Evolutionary conservation across 768 basidiomycete species (phyloP).

Genomic region (Kwoniella botswanensis): DNA sequence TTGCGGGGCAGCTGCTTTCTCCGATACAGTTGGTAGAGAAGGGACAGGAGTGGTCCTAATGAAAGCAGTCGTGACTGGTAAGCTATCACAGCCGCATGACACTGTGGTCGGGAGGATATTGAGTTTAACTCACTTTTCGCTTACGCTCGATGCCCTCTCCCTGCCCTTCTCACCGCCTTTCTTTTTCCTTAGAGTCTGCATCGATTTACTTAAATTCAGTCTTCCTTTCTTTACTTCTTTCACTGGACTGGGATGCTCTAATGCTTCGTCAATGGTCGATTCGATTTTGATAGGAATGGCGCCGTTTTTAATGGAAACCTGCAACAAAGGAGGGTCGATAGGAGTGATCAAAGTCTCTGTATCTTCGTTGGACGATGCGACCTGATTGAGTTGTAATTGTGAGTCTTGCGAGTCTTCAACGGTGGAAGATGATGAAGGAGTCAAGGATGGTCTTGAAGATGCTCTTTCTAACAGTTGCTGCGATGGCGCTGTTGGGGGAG

Average conservation of each 20-base stretch:
- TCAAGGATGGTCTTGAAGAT: slow-evolving; percentile 20
- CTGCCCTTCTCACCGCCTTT: slow-evolving; percentile 16
- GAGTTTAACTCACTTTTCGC: slow-evolving; percentile 26
- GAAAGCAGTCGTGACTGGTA: not conserved
- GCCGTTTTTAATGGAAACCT: slow-evolving; percentile 14
- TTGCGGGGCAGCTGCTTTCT: slow-evolving; percentile 6
- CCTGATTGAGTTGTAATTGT: slow-evolving; percentile 14
- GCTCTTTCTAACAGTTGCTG: not conserved
- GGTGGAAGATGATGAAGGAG: slow-evolving; percentile 20
- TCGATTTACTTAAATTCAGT: slow-evolving; percentile 35
- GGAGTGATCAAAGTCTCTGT: slow-evolving; percentile 20
- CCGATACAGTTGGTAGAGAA: slow-evolving; percentile 10
- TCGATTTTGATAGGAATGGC: slow-evolving; percentile 14
- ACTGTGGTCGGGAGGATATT: not conserved
- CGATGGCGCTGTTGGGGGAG: not conserved
- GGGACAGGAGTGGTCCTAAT: slow-evolving; percentile 13
- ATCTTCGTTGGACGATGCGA: slow-evolving; percentile 6
- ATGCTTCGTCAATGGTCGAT: slow-evolving; percentile 15
- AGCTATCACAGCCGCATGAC: too few species aligned
- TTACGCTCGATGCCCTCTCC: slow-evolving; percentile 23
- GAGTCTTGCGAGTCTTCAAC: slow-evolving; percentile 10
- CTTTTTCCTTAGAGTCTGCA: slow-evolving; percentile 31
- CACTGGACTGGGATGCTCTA: slow-evolving; percentile 7
- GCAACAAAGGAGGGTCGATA: slow-evolving; percentile 15
- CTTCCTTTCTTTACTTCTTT: slow-evolving; percentile 21